Evolutionary conservation across 176 grass and related monocot species (phyloP).

Genomic region (Eragrostis nindensis): DNA sequence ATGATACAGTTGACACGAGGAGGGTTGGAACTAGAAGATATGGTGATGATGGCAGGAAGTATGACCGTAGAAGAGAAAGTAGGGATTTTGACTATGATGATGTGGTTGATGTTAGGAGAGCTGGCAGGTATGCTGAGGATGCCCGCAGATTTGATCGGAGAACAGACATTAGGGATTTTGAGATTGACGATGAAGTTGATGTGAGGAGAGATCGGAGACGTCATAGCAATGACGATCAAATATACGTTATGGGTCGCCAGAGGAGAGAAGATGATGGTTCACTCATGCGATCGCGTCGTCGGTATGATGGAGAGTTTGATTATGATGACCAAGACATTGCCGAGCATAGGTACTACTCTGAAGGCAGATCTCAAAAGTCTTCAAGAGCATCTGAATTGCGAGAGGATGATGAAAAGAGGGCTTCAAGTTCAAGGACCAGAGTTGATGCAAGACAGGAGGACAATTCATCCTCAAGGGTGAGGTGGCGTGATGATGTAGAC

Average conservation of each 20-base stretch:
- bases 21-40: conserved; percentile 29
- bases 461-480: conserved; percentile 40
- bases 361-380: conserved; percentile 31
- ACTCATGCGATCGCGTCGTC: not conserved
- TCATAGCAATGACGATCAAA: conserved; percentile 19
- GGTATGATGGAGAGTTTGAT: conserved; percentile 21
- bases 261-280: conserved; percentile 37
- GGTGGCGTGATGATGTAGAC: conserved; percentile 46
- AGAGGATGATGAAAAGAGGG: conserved; percentile 45
- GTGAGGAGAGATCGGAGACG: conserved; percentile 34
- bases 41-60: conserved; percentile 34
- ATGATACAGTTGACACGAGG: conserved; percentile 29
- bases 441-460: conserved; percentile 20
- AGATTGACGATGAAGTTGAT: conserved; percentile 31
- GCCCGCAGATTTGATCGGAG: conserved; percentile 31
- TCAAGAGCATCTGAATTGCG: conserved; percentile 27
- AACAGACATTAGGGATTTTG: conserved; percentile 32
- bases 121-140: conserved; percentile 37
- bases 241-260: conserved; percentile 11
- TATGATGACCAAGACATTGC: conserved; percentile 29
- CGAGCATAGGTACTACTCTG: conserved; percentile 30
- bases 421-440: conserved; percentile 35
- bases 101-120: conserved; percentile 31
- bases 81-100: conserved; percentile 43
- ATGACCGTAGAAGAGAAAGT: conserved; percentile 37